phyloP scores from a whole-genome alignment of 345 rosid species.

The Rubroshorea leprosula region DNA sequence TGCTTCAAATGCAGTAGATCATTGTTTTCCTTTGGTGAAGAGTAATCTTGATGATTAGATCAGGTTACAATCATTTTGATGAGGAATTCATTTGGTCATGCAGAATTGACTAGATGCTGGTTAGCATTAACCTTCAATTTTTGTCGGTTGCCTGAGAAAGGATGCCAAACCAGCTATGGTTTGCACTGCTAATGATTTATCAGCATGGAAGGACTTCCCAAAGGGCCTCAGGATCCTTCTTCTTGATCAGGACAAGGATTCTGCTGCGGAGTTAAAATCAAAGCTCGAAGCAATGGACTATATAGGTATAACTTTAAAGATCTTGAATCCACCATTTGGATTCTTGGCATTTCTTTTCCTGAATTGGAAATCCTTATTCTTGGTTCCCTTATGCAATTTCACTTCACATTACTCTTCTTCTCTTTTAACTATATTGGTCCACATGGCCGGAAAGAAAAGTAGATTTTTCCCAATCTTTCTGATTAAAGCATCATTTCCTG shows the following conservation, averaged over 20 bases:
- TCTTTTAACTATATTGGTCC: constrained; percentile 3
- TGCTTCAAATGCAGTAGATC: background rate
- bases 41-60: constrained; percentile 3
- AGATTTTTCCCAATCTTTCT: constrained; percentile 16
- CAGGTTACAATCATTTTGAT: constrained; percentile 3
- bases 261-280: constrained; percentile 61
- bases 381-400: constrained; percentile 8
- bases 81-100: constrained; percentile 19
- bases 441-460: too few relatives aligned
- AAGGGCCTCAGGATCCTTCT: constrained; percentile 93
- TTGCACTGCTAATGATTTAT: constrained; percentile 69
- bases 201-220: constrained; percentile 87
- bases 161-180: constrained; percentile 99
- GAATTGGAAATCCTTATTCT: constrained; percentile 7
- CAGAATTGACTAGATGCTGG: constrained; percentile 26
- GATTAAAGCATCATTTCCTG: constrained; percentile 8
- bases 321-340: constrained; percentile 16
- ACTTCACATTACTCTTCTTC: constrained; percentile 14
- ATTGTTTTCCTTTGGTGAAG: background rate
- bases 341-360: background rate
- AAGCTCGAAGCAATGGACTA: constrained; percentile 88
- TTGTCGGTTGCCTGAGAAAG: constrained; percentile 59
- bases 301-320: constrained; percentile 40
- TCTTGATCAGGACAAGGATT: constrained; percentile 49
- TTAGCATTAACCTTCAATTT: constrained; percentile 21